Evolutionary conservation across 2,329 filamentous ascomycete species (phyloP), one percentile per base, ranked within the genome.

Genomic region (Beauveria pseudobassiana): DNA sequence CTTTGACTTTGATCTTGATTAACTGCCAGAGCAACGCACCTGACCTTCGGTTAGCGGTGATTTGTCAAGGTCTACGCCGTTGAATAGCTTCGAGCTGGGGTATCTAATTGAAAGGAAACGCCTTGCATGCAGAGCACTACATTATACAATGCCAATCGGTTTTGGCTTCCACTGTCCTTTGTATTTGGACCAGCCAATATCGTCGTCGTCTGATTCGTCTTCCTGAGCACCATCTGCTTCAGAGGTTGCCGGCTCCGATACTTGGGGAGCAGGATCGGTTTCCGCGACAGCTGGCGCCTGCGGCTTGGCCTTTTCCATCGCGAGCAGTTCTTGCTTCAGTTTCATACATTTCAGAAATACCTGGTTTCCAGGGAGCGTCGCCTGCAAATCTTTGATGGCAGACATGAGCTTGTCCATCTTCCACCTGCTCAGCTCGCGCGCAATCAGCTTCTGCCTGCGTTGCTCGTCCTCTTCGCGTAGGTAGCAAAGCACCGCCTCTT

Each of bases 161-260:
- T 80, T 83, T 10, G 83, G 77, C 62, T 77, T 79, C 84, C 84
- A 87, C 2, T 74, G 69, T 8, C 81, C 82, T 54, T 80, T 72
- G 65, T 80, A 82, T 62, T 74, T 73, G 24, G 74, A 73, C 83
- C 84, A 86, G 26, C 75, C 74, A 49, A 67, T 65, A n/a, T 67
- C 62, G 49, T 63, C 65, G 28, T 60, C 63, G 7, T 43, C 57
- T 14, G 53, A 62, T 30, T 66, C 63, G 12, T 61, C 56, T 5
- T 46, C n/a, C 28, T 63, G 59, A 16, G 43, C 38, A 20, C 6
- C 50, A 49, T 66, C 65, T 28, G 65, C 62, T 49, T 69, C 68
- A 5, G 55, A 24, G 12, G 22, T 53, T 14, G 49, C 30, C 55
- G 40, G 22, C 30, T 55, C 16, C 12, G 45, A 9, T 24, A 45